phyloP scores from a whole-genome alignment of 2,329 filamentous ascomycete genomes.

The Pestalotiopsis sp. region DNA sequence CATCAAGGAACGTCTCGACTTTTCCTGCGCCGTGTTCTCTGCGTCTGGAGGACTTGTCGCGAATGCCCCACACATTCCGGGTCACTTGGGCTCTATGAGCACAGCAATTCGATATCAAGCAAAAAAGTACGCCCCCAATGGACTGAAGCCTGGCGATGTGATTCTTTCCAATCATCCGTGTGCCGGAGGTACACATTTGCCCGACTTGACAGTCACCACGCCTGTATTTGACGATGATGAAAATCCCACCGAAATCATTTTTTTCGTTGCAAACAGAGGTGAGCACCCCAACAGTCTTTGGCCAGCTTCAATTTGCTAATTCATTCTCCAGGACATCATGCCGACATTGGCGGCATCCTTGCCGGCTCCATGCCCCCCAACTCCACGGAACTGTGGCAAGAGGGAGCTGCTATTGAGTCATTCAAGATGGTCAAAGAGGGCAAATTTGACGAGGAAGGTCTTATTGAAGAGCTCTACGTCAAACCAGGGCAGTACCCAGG shows the following conservation, averaged over 20 bases:
- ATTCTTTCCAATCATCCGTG: slow-evolving; percentile 64
- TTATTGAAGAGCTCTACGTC: slow-evolving; percentile 27
- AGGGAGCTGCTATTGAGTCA: slow-evolving; percentile 38
- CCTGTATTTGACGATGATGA: slow-evolving; percentile 19
- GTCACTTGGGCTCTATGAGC: slow-evolving; percentile 68
- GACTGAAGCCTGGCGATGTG: slow-evolving; percentile 72
- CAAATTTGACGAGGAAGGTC: slow-evolving; percentile 31
- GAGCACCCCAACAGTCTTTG: neutral
- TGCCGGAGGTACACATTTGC: slow-evolving; percentile 20
- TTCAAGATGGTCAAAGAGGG: slow-evolving; percentile 37
- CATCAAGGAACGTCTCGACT: slow-evolving; percentile 79
- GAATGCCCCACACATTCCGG: slow-evolving; percentile 71
- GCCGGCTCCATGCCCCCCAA: slow-evolving; percentile 42
- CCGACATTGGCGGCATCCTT: slow-evolving; percentile 45
- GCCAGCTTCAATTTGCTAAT: neutral
- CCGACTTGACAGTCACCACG: slow-evolving; percentile 20
- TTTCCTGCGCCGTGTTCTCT: slow-evolving; percentile 78
- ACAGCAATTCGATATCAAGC: slow-evolving; percentile 64
- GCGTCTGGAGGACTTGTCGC: slow-evolving; percentile 70
- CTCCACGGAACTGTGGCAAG: slow-evolving; percentile 40
- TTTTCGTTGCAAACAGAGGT: slow-evolving; percentile 18
- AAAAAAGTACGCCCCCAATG: slow-evolving; percentile 27
- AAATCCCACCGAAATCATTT: slow-evolving; percentile 12
- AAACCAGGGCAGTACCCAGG: slow-evolving; percentile 33
- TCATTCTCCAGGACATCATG: slow-evolving; percentile 11